Conservation (phyloP, 208 protist species). For the Leishmania guyanensis region DNA sequence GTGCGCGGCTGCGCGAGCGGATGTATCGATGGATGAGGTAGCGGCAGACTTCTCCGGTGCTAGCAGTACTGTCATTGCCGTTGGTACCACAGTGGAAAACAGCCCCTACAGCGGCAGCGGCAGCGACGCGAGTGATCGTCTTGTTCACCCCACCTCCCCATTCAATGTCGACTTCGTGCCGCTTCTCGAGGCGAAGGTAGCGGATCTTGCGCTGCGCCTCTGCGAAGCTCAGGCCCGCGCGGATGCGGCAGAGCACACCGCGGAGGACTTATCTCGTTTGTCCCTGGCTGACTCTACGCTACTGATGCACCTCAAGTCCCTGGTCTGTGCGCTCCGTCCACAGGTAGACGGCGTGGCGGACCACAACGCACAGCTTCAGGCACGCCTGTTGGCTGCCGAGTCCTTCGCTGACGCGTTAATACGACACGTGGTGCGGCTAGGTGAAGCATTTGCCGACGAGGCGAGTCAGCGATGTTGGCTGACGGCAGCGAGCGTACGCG, state of each 20-base stretch:
- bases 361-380: slow-evolving; percentile 26
- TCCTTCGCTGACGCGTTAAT: slow-evolving; percentile 12
- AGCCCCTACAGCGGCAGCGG: neutral
- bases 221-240: slow-evolving; percentile 35
- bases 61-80: neutral
- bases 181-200: slow-evolving; percentile 59
- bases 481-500: neutral
- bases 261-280: slow-evolving; percentile 5
- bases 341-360: slow-evolving; percentile 19
- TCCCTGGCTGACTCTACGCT: slow-evolving; percentile 8
- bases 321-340: slow-evolving; percentile 24
- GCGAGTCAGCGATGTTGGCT: slow-evolving; percentile 11
- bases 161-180: slow-evolving; percentile 4
- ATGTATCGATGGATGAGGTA: neutral
- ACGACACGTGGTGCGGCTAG: slow-evolving; percentile 18
- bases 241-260: slow-evolving; percentile 8
- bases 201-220: slow-evolving; percentile 61
- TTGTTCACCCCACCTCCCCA: neutral
- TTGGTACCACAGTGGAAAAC: neutral
- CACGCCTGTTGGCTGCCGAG: slow-evolving; percentile 18
- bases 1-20: neutral
- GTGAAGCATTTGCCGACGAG: slow-evolving; percentile 18
- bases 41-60: neutral
- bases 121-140: neutral
- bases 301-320: slow-evolving; percentile 17